These are phyloP conservation scores for Endogone sp. DNA, from an alignment of 192 early-diverging fungal species.

Conservation along the genomic window DNA sequence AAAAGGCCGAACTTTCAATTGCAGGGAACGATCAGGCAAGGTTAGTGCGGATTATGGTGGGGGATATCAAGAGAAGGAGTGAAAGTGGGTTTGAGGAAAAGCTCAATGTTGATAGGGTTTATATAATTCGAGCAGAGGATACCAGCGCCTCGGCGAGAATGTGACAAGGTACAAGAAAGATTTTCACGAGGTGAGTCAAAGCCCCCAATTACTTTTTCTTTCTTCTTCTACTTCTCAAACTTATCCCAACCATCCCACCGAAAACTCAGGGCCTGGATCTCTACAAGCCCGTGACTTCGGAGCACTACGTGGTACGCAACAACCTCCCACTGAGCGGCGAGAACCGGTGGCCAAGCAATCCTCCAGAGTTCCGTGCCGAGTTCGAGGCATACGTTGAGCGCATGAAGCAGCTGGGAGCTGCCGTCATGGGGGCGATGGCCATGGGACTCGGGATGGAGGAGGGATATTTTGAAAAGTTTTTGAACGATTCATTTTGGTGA, in stretches of 20 bases:
- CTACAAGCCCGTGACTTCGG: conserved; percentile 33
- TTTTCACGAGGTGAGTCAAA: conserved; percentile 44
- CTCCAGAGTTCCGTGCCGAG: conserved; percentile 19
- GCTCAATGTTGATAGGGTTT: no score
- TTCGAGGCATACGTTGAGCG: conserved; percentile 35
- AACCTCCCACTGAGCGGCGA: conserved; percentile 32
- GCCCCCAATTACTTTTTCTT: background rate
- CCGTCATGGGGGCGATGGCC: conserved; percentile 45
- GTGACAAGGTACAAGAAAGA: conserved; percentile 46
- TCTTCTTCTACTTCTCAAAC: background rate
- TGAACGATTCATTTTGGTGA: conserved; percentile 29
- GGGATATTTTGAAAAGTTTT: conserved; percentile 16
- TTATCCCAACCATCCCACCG: background rate
- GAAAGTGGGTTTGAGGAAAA: background rate
- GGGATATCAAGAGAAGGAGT: background rate
- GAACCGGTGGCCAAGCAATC: conserved; percentile 31
- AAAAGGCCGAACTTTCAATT: conserved; percentile 35
- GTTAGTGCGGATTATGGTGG: conserved; percentile 1
- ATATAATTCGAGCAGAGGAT: no score
- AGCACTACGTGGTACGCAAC: conserved; percentile 6
- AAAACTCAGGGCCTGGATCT: conserved; percentile 36
- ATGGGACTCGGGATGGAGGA: conserved; percentile 44
- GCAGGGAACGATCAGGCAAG: conserved; percentile 37
- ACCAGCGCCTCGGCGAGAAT: conserved; percentile 47
- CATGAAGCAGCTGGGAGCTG: conserved; percentile 28